Evolutionary conservation across 2,329 filamentous ascomycete genomes (phyloP).

Genomic region (Fusarium sacchari): DNA sequence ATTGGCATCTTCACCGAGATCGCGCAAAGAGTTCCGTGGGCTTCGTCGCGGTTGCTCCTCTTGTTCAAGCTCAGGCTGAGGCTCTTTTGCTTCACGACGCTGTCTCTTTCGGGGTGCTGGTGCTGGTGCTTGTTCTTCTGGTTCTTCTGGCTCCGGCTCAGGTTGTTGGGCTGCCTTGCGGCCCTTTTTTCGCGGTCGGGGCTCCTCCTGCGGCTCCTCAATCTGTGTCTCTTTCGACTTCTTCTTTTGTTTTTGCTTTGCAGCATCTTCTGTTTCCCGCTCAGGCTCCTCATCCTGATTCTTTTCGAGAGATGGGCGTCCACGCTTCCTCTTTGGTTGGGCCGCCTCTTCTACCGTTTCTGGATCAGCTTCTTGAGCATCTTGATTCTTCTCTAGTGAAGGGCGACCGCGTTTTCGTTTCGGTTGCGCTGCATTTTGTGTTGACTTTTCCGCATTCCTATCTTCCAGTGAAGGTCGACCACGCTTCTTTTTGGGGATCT

Average conservation of each 20-base stretch:
- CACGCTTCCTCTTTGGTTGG: constrained; percentile 51
- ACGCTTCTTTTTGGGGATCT: constrained; percentile 40
- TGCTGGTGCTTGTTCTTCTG: not conserved
- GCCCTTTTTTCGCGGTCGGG: constrained; percentile 21
- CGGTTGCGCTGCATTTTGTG: constrained; percentile 38
- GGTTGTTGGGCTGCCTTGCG: constrained; percentile 15
- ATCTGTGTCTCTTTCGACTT: constrained; percentile 16
- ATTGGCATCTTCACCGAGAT: constrained; percentile 17
- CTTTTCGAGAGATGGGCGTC: constrained; percentile 45
- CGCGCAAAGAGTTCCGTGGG: constrained; percentile 31
- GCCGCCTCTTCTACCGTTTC: constrained; percentile 22
- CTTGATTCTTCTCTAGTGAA: constrained; percentile 37
- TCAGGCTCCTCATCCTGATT: not conserved
- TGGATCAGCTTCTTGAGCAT: not conserved
- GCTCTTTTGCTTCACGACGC: constrained; percentile 6
- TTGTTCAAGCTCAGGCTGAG: not conserved
- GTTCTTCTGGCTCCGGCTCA: constrained; percentile 18
- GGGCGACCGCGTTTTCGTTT: constrained; percentile 52
- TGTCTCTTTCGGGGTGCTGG: constrained; percentile 25
- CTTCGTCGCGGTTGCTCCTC: constrained; percentile 24
- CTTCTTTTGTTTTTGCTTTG: constrained; percentile 30
- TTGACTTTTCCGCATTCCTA: constrained; percentile 12
- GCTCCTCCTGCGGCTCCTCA: constrained; percentile 12
- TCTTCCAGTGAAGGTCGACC: constrained; percentile 42
- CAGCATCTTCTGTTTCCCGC: constrained; percentile 7